These are phyloP conservation scores for Bolboschoenus planiculmis DNA, from an alignment of 176 grass and related monocot species.

Conservation along the genomic window DNA sequence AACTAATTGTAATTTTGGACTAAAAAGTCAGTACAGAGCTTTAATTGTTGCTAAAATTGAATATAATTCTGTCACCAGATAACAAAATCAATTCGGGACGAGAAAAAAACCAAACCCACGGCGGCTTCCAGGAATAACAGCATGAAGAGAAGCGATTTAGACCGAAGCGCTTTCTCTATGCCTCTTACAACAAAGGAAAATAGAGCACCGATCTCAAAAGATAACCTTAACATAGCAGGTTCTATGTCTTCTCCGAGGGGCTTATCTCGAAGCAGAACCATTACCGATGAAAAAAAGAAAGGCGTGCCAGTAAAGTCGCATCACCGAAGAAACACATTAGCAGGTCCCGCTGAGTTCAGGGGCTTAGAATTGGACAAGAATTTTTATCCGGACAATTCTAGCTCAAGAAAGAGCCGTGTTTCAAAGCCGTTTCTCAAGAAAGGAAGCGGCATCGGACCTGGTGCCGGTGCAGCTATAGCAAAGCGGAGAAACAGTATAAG, in stretches of 20 bases:
- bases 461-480: constrained; percentile 12
- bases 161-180: constrained; percentile 11
- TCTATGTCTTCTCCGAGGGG: neutral
- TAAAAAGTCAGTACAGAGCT: neutral
- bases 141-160: neutral
- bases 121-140: neutral
- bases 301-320: neutral
- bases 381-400: neutral
- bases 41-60: neutral
- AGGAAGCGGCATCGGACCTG: constrained; percentile 25
- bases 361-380: constrained; percentile 1
- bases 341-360: neutral
- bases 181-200: constrained; percentile 9
- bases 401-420: neutral
- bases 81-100: neutral
- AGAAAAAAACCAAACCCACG: neutral
- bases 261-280: constrained; percentile 19
- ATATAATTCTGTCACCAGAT: constrained; percentile 8
- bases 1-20: neutral
- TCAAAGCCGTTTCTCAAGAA: constrained; percentile 22
- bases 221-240: neutral
- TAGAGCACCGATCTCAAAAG: neutral
- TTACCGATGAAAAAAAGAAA: neutral
- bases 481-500: constrained; percentile 5
- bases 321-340: constrained; percentile 16